phyloP scores from a whole-genome alignment of 2,329 filamentous ascomycete genomes.

The Pseudogymnoascus sp. region DNA sequence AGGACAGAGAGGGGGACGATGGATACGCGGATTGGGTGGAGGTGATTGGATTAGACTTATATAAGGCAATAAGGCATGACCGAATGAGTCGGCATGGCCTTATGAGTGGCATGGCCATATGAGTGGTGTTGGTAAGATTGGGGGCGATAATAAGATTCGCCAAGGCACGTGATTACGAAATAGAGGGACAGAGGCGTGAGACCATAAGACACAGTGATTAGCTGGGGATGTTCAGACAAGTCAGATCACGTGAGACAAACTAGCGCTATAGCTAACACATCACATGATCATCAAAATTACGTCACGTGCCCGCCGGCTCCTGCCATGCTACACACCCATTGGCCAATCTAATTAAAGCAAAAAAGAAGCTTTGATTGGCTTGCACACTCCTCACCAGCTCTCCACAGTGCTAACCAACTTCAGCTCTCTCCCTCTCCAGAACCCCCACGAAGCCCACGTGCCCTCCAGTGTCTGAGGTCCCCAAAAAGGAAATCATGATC shows the following conservation, averaged over 20 bases:
- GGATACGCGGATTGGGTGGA: too few species aligned
- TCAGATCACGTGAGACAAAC: too few species aligned
- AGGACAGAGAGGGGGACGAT: too few species aligned
- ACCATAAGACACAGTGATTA: not conserved
- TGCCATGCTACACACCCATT: not conserved
- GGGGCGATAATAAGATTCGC: too few species aligned
- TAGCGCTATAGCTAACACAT: not conserved
- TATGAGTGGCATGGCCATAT: too few species aligned
- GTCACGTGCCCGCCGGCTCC: not conserved
- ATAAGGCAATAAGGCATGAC: too few species aligned
- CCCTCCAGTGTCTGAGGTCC: not conserved
- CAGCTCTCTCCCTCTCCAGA: not conserved
- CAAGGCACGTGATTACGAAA: not conserved
- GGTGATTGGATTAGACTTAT: not conserved
- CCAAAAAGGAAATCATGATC: not conserved
- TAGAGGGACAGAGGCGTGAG: not conserved
- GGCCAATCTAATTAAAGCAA: not conserved
- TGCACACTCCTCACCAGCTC: not conserved
- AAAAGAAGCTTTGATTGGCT: conserved; percentile 1
- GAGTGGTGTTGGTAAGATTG: too few species aligned
- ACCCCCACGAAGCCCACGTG: not conserved
- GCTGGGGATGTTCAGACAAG: not conserved
- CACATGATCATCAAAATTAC: not conserved
- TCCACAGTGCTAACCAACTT: not conserved
- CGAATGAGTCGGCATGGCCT: too few species aligned